Base-by-base conservation (phyloP, 176 grass and related monocot species). In the Cenchrus fungigraminus region DNA sequence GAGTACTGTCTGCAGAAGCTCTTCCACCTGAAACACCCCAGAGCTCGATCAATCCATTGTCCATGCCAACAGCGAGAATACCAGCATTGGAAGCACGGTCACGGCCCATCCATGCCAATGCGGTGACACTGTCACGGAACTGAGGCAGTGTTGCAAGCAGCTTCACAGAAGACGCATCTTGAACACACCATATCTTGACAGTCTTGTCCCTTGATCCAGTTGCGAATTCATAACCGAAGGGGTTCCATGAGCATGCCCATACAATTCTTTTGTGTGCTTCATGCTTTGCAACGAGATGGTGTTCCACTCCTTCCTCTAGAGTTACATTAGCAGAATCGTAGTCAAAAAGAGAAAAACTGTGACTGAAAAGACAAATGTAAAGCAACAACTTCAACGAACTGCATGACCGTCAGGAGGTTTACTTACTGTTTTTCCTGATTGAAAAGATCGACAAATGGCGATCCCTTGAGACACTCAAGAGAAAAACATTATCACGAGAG, bases 261-360 rank as follows among this genome's bases (percentile, higher is more conserved):
- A 96, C 91, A 80, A 96, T 99, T 92, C 97, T 91, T 85, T 96
- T 99, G 81, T 99, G 93, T 25, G 84, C 93, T 89, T 99, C 97
- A 45, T 79, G 93, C 83, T 94, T 99, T 28, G 65, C 88, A 64
- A 94, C 76, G 61, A 95, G 83, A n/a, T 49, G 86, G 83, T 89
- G 77, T 28, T 88, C 80, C 44, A 81, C 78, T 77, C 86, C 93
- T 52, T 81, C 88, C 68, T 77, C 86, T 88, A 76, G 20, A 90
- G 64, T 64, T 63, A 90, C 65, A 78, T 32, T 85, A 57, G 62
- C 62, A 62, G n/a, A 59, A 65, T 28, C 53, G 15, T 44, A 79
- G 65, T 43, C 47, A 77, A n/a, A 73, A 51, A 72, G 46, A 64
- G 43, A 6, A 28, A 52, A 84, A 77, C 44, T 6, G 54, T 44